Evolutionary conservation across 306 rosid genomes (phyloP).

Genomic region (Glycine latifolia): DNA sequence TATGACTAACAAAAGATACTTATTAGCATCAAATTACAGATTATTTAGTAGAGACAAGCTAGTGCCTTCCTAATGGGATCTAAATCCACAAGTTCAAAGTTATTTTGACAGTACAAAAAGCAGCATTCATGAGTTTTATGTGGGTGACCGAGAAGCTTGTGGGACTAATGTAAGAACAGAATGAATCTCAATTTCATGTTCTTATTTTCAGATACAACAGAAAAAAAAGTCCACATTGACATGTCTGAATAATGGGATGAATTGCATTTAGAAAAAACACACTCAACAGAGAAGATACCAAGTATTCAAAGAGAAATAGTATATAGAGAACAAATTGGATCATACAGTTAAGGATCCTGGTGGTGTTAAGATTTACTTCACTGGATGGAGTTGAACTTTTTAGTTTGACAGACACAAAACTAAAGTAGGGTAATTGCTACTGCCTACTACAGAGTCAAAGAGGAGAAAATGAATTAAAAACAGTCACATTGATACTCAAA

Average conservation of each 20-base stretch:
- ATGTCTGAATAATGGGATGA: background rate
- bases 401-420: slow-evolving; percentile 4
- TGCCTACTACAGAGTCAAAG: background rate
- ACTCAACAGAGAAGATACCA: background rate
- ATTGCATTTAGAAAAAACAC: background rate
- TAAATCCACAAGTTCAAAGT: slow-evolving; percentile 11
- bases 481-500: background rate
- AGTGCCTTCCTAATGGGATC: slow-evolving; percentile 24
- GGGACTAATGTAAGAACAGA: slow-evolving; percentile 1
- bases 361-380: background rate
- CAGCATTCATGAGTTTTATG: background rate
- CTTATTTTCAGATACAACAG: background rate
- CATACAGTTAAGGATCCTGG: background rate
- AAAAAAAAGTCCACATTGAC: background rate
- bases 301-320: slow-evolving; percentile 1
- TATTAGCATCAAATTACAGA: slow-evolving; percentile 3
- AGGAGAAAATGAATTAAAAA: background rate
- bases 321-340: background rate
- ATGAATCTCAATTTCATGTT: too few relatives aligned
- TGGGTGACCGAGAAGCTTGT: background rate
- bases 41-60: background rate
- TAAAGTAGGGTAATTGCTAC: background rate
- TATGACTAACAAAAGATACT: slow-evolving; percentile 18
- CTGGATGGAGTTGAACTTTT: background rate
- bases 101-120: background rate